phyloP scores from a whole-genome alignment of 352 stramenopile species.

The Elongisporangium undulatum region DNA sequence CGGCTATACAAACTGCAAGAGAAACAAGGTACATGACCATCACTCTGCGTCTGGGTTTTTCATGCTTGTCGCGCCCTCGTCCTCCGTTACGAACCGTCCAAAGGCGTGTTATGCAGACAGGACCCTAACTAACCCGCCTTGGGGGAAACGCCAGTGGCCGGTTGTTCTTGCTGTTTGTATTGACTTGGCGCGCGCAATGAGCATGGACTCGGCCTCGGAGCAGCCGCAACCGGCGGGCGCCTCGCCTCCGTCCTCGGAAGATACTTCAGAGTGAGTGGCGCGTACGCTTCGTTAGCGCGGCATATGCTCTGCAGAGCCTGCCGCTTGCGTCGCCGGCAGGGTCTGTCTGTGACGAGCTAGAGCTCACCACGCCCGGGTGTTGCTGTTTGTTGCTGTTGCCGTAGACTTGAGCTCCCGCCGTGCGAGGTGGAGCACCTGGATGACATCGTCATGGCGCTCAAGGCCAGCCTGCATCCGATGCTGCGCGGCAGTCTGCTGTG shows the following conservation, averaged over 20 bases:
- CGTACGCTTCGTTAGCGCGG: background rate
- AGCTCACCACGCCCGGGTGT: background rate
- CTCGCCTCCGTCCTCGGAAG: background rate
- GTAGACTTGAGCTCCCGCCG: slow-evolving; percentile 51
- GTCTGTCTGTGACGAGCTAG: background rate
- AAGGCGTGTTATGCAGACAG: background rate
- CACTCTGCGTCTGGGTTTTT: background rate
- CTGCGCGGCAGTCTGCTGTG: slow-evolving; percentile 44
- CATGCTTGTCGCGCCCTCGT: background rate
- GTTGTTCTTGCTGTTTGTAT: background rate
- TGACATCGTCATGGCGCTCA: slow-evolving; percentile 56
- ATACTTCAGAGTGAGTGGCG: background rate
- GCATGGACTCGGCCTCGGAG: background rate
- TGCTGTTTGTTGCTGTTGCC: slow-evolving; percentile 5
- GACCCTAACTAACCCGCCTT: background rate
- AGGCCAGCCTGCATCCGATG: slow-evolving; percentile 41
- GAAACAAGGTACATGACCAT: background rate
- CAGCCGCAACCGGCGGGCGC: background rate
- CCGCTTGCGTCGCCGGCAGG: background rate
- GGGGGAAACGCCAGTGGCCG: background rate
- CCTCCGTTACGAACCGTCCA: background rate
- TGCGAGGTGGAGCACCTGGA: slow-evolving; percentile 65
- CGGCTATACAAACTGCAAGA: background rate
- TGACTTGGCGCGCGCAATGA: background rate
- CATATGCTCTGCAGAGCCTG: background rate